Evolutionary conservation across 1,284 basidiomycete genomes (phyloP), one percentile per base, ranked within the genome.

Genomic region (Schizophyllum commune): DNA sequence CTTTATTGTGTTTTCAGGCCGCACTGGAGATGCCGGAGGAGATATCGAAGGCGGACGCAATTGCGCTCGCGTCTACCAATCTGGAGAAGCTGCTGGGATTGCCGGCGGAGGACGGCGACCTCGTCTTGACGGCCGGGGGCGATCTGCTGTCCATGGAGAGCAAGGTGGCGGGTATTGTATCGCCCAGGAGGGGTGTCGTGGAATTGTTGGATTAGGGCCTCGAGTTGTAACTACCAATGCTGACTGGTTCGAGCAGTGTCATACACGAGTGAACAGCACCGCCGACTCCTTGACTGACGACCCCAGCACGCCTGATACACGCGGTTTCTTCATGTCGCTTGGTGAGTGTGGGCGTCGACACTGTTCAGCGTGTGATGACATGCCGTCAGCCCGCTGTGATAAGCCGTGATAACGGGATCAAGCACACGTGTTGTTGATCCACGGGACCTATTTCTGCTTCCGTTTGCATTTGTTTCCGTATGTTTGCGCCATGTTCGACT

Each of bases 51-150:
- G 70, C 76, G 5, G 73, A 84, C 9, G 84, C 85, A 0, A 69
- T 91, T 55, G 80, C 81, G 2, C 74, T 90, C 39, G 85, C 83
- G 11, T 83, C 84, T 54, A 72, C 61, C 22, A 67, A 66, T 55
- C 19, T 67, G 17, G 66, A 67, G 61, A 62, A 53, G 58, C 65
- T 17, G 13, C 60, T 66, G 32, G 60, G 32, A 20, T 51, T 47
- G n/a, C 47, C 56, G n/a, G 15, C 47, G 3, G 21, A 20, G 13
- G 32, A 56, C 21, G 19, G 33, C 13, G 64, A 66, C 21, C 60
- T 64, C 52, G 64, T 58, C 9, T 64, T 63, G 39, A 65, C 64
- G 0, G 17, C 47, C 1, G 62, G 64, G 20, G 64, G 62, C 3
- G 61, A 63, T 51, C 21, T 66, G 8, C 63, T 66, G 52, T 62